Evolutionary conservation across 768 basidiomycete species (phyloP), one percentile per base, ranked within the genome.

Genomic region (Agaricus sinodeliciosus): DNA sequence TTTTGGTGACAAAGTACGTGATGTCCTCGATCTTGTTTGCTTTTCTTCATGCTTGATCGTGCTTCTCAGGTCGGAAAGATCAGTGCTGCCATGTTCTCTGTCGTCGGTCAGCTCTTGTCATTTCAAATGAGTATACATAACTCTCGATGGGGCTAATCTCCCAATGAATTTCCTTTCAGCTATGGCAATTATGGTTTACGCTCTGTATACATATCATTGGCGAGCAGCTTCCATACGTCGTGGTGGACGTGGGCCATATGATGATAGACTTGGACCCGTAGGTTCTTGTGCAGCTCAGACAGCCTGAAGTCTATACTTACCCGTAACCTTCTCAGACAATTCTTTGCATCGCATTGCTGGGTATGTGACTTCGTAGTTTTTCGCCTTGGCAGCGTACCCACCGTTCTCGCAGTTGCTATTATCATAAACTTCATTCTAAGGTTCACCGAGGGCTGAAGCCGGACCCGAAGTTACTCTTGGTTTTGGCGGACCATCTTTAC

Each of bases 121-220:
- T 37, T n/a, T 55, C 48, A 47, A 13, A 22, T 28, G 9, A 41
- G 8, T 6, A 31, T 22, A 4, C 31, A 9, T 12, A 27, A 40
- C 19, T 31, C 7, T n/a, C 18, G 25, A 25, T 13, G 9, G 25
- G 26, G 31, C 11, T 44, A 37, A 45, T 27, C 4, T 26, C 18
- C n/a, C 8, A 15, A 25, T 2, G 13, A 1, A 6, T n/a, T 37
- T 31, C 8, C 12, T 47, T 16, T 47, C 61, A 95, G 95, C 95
- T 35, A 90, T 98, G 83, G 90, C 82, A 18, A 93, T 98, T 55
- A 98, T 99, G 96, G 65, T 90, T 9, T 99, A 99, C 67, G 95
- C 96, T 2, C 70, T 99, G 12, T 87, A 87, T 60, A 92, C 93
- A 39, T 99, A 94, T 66, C 95, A 98, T 65, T 95, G 94, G 91